Percentiles rank a stretch among this genome's conserved stretches.
These are phyloP conservation scores for Thelonectria discophora DNA, from an alignment of 2,329 filamentous ascomycete species.

Conservation along the genomic window DNA sequence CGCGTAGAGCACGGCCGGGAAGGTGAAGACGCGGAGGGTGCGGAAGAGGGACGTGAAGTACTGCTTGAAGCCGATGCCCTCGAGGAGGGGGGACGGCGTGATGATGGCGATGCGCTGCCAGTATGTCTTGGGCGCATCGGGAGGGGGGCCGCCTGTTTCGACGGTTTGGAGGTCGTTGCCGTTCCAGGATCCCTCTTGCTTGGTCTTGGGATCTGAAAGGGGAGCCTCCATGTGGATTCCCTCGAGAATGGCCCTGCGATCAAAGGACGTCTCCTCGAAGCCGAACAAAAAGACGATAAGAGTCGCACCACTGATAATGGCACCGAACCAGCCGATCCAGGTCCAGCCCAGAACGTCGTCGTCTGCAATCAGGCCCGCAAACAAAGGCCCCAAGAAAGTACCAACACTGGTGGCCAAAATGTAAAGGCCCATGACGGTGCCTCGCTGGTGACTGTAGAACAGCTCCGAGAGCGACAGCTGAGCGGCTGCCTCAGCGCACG, in stretches of 20 bases:
- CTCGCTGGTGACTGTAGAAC: conserved; percentile 21
- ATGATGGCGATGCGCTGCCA: conserved; percentile 21
- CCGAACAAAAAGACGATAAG: conserved; percentile 16
- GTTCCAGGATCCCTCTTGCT: conserved; percentile 1
- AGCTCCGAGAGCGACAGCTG: conserved; percentile 22
- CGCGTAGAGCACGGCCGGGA: conserved; percentile 19
- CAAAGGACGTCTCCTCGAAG: conserved; percentile 17
- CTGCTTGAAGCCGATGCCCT: conserved; percentile 12
- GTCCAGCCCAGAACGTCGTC: conserved; percentile 16
- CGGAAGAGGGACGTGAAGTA: conserved; percentile 16
- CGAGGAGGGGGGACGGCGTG: conserved; percentile 14
- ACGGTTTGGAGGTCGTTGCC: background rate
- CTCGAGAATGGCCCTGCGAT: conserved; percentile 13
- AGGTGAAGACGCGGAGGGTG: conserved; percentile 18
- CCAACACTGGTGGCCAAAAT: conserved; percentile 20
- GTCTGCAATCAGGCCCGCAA: conserved; percentile 19
- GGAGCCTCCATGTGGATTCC: background rate
- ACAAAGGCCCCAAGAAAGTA: conserved; percentile 19
- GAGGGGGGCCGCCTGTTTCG: background rate
- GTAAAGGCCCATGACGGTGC: conserved; percentile 17
- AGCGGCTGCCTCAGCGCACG: conserved; percentile 21
- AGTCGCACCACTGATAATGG: conserved; percentile 19
- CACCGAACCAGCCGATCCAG: conserved; percentile 23
- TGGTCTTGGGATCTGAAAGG: background rate
- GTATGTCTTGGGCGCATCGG: conserved; percentile 16